A percentile compares a stretch with the other conserved stretches of the same genome.
phyloP scores from a whole-genome alignment of 2,329 filamentous ascomycete species.

The Claviceps sp. region DNA sequence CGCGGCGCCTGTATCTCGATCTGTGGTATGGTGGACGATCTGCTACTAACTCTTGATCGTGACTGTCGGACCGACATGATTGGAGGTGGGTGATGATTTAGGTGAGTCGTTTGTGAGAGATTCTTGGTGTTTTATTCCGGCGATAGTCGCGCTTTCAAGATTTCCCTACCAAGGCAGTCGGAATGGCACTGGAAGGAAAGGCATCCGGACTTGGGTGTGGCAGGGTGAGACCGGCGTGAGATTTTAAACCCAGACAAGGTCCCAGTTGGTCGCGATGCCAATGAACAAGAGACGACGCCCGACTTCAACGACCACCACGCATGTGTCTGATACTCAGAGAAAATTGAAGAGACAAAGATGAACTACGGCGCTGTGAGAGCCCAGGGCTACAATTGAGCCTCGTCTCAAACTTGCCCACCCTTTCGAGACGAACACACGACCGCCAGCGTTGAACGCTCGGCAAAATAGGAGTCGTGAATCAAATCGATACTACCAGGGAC shows the following conservation, averaged over 20 bases:
- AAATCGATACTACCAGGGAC: neutral
- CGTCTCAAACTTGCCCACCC: neutral
- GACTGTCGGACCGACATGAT: slow-evolving; percentile 4
- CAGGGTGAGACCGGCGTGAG: neutral
- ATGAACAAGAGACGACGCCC: too few species aligned
- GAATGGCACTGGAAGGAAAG: neutral
- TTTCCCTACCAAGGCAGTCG: neutral
- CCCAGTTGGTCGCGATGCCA: neutral
- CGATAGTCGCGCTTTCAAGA: neutral
- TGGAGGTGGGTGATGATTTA: neutral
- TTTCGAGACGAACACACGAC: neutral
- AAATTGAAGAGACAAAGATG: neutral
- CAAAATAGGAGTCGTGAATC: neutral
- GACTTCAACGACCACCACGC: too few species aligned
- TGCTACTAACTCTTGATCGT: slow-evolving; percentile 1
- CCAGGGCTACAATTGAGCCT: neutral
- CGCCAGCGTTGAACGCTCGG: neutral
- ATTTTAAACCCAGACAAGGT: neutral
- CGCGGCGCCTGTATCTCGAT: slow-evolving; percentile 16
- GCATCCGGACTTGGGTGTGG: too few species aligned
- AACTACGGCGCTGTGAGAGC: neutral
- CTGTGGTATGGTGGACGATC: slow-evolving; percentile 8
- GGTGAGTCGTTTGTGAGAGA: neutral
- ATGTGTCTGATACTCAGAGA: neutral
- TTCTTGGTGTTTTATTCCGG: neutral